These are phyloP conservation scores for Triticum timopheevii DNA, from an alignment of 176 grass and related monocot genomes.

Conservation along the genomic window DNA sequence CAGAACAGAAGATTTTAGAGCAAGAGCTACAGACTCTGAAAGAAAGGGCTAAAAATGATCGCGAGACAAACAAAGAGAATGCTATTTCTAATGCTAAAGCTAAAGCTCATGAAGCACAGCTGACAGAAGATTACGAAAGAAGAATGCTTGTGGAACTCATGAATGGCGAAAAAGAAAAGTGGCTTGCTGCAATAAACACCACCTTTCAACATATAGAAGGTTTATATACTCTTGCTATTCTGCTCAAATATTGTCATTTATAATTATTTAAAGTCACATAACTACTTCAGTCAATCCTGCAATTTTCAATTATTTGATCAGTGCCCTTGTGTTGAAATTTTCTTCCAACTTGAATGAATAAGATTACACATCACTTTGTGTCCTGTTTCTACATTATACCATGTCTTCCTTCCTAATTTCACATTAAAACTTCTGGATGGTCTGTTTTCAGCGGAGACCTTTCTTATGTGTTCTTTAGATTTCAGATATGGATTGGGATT, in stretches of 20 bases:
- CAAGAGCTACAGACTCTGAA: slow-evolving; percentile 49
- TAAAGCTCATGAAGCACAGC: slow-evolving; percentile 34
- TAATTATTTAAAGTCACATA: not conserved
- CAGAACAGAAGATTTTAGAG: slow-evolving; percentile 68
- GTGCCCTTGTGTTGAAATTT: not conserved
- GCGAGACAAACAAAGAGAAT: slow-evolving; percentile 36
- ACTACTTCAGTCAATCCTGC: not conserved
- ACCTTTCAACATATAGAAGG: slow-evolving; percentile 97
- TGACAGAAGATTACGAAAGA: slow-evolving; percentile 57
- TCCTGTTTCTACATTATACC: not conserved
- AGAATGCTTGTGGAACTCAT: slow-evolving; percentile 57
- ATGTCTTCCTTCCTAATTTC: not conserved
- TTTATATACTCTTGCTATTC: slow-evolving; percentile 15
- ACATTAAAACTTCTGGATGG: no score
- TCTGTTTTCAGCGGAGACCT: not conserved
- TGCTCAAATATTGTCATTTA: not conserved
- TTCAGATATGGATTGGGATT: not conserved
- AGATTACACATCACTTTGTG: not conserved
- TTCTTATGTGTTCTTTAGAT: slow-evolving; percentile 3
- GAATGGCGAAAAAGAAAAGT: slow-evolving; percentile 81
- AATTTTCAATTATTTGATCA: slow-evolving; percentile 1
- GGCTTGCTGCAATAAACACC: slow-evolving; percentile 87
- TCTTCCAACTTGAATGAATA: not conserved
- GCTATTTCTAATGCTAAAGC: slow-evolving; percentile 58
- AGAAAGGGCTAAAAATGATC: slow-evolving; percentile 55